Conservation (phyloP, 1,284 basidiomycete species). For the Apiotrichum siamense region DNA sequence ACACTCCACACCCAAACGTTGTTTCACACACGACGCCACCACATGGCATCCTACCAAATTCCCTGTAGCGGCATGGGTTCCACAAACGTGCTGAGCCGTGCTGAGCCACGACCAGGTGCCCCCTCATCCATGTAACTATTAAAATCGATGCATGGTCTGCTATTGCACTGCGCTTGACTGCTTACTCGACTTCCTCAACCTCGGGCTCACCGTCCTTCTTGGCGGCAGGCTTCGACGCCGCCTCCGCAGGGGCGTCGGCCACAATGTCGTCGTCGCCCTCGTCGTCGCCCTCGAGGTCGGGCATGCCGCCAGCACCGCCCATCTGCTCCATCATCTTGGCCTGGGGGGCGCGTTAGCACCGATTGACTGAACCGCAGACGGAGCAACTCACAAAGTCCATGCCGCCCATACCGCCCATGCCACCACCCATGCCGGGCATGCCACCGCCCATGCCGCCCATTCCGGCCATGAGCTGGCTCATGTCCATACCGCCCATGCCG, state of each 20-base stretch:
- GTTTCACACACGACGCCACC: too few species aligned
- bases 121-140: neutral
- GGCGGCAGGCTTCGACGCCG: conserved; percentile 42
- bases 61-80: too few species aligned
- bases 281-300: conserved; percentile 29
- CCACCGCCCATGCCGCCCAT: conserved; percentile 23
- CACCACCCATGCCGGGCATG: conserved; percentile 47
- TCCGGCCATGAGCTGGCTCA: conserved; percentile 34
- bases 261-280: conserved; percentile 44
- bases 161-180: neutral
- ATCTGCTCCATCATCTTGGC: conserved; percentile 47
- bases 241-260: conserved; percentile 56
- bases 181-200: conserved; percentile 37
- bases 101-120: neutral
- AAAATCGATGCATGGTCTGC: conserved; percentile 6
- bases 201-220: conserved; percentile 28
- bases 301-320: conserved; percentile 31
- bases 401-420: conserved; percentile 44
- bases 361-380: too few species aligned
- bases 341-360: conserved; percentile 2
- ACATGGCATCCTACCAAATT: too few species aligned
- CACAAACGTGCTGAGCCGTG: neutral
- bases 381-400: conserved; percentile 48
- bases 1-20: too few species aligned
- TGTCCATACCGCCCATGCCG: conserved; percentile 41